Base-by-base conservation (phyloP, 352 stramenopile species). In the Pythium pectinolyticum region DNA sequence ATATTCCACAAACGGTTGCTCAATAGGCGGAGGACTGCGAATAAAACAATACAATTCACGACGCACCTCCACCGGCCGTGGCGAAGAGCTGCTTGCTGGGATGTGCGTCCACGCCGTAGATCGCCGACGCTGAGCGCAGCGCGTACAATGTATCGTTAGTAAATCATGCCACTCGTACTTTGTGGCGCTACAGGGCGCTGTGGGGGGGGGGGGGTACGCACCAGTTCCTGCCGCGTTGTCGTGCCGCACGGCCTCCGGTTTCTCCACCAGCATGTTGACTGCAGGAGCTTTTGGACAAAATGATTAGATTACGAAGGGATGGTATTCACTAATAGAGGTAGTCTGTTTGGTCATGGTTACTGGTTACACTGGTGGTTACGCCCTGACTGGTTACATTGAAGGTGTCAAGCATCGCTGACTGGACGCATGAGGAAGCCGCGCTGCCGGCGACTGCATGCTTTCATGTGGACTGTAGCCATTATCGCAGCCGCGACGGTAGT, bases 91-190 rank as follows among this genome's bases (percentile, higher is more conserved):
- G 61, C 53, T 85, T 73, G 58, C 48, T 84, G n/a, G 86, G 84
- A 67, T 95, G 84, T 27, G 83, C 83, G 65, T 95, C 86, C 17
- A 95, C 74, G 47, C 84, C 83, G 62, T 95, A 95, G 68, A 95
- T 94, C 51, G 84, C 83, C 52, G 78, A 84, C 17, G 80, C 84
- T 93, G 52, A 28, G 31, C 17, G 25, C 35, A 17, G 25, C 37
- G 53, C 28, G 60, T 50, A 57, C 41, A 25, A 45, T 11, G 4
- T 48, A 57, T 22, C 45, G 6, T n/a, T 30, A 60, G 12, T 17
- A 5, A 22, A 4, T 17, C 25, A 31, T 66, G 2, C 61, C 15
- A 63, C 4, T 30, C 43, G 17, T 14, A 37, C n/a, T n/a, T n/a
- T n/a, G 22, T 12, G 17, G 6, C n/a, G 27, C 49, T 12, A 35